Evolutionary conservation across 139 green algal species (phyloP).

Genomic region (Tetraselmis striata): DNA sequence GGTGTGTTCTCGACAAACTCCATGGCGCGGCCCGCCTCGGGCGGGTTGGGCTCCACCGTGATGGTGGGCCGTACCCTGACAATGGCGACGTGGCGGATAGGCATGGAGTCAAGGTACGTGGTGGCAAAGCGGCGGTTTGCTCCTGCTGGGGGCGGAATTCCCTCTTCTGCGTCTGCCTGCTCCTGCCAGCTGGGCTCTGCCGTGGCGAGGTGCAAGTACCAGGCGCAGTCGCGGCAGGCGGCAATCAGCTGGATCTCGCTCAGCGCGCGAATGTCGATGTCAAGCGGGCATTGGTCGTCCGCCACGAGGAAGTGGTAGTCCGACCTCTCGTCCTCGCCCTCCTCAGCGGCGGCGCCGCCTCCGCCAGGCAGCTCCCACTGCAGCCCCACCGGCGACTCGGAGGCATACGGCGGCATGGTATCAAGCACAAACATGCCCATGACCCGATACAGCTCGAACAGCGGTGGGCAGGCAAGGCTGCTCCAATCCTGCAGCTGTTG

Average conservation of each 20-base stretch:
- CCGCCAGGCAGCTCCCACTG: neutral
- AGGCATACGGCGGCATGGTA: neutral
- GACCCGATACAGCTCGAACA: neutral
- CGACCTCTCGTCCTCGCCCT: neutral
- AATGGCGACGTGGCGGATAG: neutral
- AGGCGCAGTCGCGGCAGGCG: neutral
- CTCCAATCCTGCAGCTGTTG: neutral
- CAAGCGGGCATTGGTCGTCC: neutral
- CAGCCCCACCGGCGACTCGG: neutral
- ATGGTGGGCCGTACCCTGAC: neutral
- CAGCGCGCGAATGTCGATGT: neutral
- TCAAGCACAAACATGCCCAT: neutral
- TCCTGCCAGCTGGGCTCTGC: neutral
- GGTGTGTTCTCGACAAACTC: neutral
- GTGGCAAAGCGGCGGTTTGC: neutral
- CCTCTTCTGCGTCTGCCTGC: neutral
- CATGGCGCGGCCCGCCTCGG: neutral
- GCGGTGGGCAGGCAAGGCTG: neutral
- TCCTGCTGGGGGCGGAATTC: too few relatives aligned
- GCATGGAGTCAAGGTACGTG: neutral
- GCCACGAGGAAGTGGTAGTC: neutral
- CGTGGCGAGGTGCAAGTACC: neutral
- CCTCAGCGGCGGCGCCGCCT: neutral
- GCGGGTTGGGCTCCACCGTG: neutral
- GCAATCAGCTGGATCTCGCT: neutral